Evolutionary conservation across 345 rosid species (phyloP).

Genomic region (Citrus sp.): DNA sequence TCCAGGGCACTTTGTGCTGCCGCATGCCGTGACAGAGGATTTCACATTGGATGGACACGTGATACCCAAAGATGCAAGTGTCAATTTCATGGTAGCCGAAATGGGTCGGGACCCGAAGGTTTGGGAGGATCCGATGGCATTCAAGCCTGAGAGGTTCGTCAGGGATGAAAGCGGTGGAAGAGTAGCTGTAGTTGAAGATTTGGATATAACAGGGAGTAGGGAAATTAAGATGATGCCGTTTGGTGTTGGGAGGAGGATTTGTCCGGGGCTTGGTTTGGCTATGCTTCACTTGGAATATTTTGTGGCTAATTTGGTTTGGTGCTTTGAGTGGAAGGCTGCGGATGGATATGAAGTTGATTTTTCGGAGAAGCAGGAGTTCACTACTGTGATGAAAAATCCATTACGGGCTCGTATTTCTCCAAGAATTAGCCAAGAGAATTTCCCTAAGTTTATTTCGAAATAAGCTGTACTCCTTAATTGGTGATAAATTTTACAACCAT

Average conservation of each 20-base stretch:
- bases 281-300: slow-evolving; percentile 1
- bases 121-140: slow-evolving; percentile 12
- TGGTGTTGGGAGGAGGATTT: slow-evolving; percentile 3
- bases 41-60: not conserved
- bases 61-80: not conserved
- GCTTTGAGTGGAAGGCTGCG: not conserved
- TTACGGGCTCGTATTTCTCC: not conserved
- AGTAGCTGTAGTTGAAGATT: not conserved
- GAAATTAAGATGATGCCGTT: slow-evolving; percentile 13
- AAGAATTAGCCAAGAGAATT: not conserved
- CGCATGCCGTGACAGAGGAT: slow-evolving; percentile 5
- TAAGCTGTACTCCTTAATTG: no score
- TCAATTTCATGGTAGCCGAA: slow-evolving; percentile 14
- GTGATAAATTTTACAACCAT: no score
- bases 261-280: slow-evolving; percentile 1
- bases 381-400: slow-evolving; percentile 10
- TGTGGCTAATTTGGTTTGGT: not conserved
- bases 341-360: slow-evolving; percentile 1
- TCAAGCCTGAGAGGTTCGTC: slow-evolving; percentile 5
- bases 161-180: not conserved
- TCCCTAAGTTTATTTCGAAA: no score
- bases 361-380: slow-evolving; percentile 11
- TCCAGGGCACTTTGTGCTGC: slow-evolving; percentile 10
- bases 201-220: slow-evolving; percentile 9
- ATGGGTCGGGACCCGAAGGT: slow-evolving; percentile 15